Percentiles rank a stretch among this genome's conserved stretches.
phyloP scores from a whole-genome alignment of 148 eudicot genomes.

The Camellia japonica region DNA sequence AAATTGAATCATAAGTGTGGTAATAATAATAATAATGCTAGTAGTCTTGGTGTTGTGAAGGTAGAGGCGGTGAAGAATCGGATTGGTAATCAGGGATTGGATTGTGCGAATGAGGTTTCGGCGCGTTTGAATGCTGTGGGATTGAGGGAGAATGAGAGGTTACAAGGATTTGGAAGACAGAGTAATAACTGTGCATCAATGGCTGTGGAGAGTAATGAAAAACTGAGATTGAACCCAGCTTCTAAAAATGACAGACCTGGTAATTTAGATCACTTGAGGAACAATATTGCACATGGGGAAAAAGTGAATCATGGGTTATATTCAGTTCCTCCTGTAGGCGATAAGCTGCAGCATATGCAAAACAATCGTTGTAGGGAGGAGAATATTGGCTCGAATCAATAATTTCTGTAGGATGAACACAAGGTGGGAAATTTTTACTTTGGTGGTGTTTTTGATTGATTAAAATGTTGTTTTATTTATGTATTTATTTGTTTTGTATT shows the following conservation, averaged over 20 bases:
- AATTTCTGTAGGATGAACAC: not conserved
- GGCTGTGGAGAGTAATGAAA: constrained; percentile 24
- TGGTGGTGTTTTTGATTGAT: not conserved
- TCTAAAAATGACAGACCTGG: not conserved
- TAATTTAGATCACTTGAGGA: not conserved
- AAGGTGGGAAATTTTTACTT: constrained; percentile 12
- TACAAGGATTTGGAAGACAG: constrained; percentile 9
- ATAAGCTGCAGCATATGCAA: not conserved
- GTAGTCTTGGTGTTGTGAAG: not conserved
- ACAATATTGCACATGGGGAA: not conserved
- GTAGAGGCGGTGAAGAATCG: constrained; percentile 4
- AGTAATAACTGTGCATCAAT: constrained; percentile 16
- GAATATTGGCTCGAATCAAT: not conserved
- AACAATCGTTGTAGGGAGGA: constrained; percentile 1
- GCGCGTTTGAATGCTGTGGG: constrained; percentile 43
- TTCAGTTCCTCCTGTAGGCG: not conserved
- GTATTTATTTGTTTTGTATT: not conserved
- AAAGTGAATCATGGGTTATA: not conserved
- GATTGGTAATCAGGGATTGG: constrained; percentile 21
- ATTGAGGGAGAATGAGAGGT: constrained; percentile 31
- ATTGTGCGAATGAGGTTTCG: constrained; percentile 34
- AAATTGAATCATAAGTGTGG: constrained; percentile 26
- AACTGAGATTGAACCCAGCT: not conserved
- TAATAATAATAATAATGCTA: not conserved
- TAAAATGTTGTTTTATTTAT: not conserved